Evolutionary conservation across 2,329 filamentous ascomycete genomes (phyloP), one percentile per base, ranked within the genome.

Genomic region (Fusarium sp.): DNA sequence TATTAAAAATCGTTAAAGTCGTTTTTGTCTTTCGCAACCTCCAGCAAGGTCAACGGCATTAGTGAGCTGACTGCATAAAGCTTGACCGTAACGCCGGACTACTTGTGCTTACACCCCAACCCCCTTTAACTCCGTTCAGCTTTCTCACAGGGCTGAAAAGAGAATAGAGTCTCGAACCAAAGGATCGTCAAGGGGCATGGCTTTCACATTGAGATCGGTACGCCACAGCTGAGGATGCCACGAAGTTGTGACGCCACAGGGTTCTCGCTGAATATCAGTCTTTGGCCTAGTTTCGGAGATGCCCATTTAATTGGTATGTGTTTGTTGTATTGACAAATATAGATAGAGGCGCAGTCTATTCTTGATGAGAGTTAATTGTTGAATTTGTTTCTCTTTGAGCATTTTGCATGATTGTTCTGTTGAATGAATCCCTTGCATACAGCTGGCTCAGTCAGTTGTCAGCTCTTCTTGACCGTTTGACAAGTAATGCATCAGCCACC

Each of bases 31-130:
- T 17, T 14, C 26, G 5, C 33, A 31, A 28, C 24, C 20, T 26
- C 6, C 3, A 38, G 9, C 14, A 18, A 48, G 18, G 10, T 24
- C 26, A 17, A 17, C 15, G 28, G 45, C 20, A 17, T 52, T 36
- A 17, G 45, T 58, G 61, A 34, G 58, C 61, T 64, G 59, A 64
- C 58, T 42, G 58, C 58, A 64, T 63, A 2, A 36, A 42, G 17
- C 22, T 34, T 33, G n/a, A 26, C 28, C 59, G 46, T 6, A n/a
- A 48, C 8, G 33, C 28, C 6, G 33, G 54, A 36, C 7, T 6
- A 48, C 14, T 4, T 13, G 8, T 36, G 6, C 34, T 39, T 17
- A 7, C 33, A 3, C 13, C n/a, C 9, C 10, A 31, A 10, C 9
- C 28, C 43, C 17, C 43, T 44, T n/a, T n/a, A 36, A 10, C 49